Base-by-base conservation (phyloP, 805 yeast genomes). In the Sugiyamaella chiloensis region DNA sequence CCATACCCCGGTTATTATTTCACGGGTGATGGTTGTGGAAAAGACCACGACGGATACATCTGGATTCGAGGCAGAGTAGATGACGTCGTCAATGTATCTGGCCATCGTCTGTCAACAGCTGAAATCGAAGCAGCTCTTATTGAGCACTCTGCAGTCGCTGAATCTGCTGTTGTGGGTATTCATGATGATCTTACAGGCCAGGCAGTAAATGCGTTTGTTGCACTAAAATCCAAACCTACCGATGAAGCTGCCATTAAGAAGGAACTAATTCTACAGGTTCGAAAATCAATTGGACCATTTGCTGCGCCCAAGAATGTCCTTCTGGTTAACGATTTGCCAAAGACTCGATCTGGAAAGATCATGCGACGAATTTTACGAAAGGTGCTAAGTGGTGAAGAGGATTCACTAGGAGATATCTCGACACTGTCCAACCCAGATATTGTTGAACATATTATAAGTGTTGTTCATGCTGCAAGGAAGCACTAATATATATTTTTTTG, bases 1-100 rank as follows among this genome's bases (percentile, higher is more conserved):
- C 96, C 96, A 44, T 93, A 90, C 73, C 87, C 91, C 52, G 93
- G 95, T 51, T 81, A 78, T 71, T 93, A 89, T 73, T 93, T 93
- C 76, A 85, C 96, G 11, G 98, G 98, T 61, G 99, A 91, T 67
- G 98, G 98, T 72, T 97, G 96, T 44, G 97, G 95, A 40, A 81
- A 96, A 65, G 98, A 93, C 67, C 80, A 79, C 54, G 98, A 93
- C 64, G 98, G 98, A 46, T 91, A 83, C 75, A 87, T 81, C 74
- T 93, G 97, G 96, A 91, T 93, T 67, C 79, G 91, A 69, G 98
- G 98, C 63, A 83, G 99, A 70, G 97, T 91, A 55, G 98, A 91
- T 67, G 98, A 91, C 62, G 98, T 91, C 52, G 98, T 91, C 55
- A 91, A 91, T 64, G 98, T 93, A 32, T 83, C 95, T 46, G 98